Conservation (phyloP, 768 basidiomycete genomes). For the Suillus placidus region DNA sequence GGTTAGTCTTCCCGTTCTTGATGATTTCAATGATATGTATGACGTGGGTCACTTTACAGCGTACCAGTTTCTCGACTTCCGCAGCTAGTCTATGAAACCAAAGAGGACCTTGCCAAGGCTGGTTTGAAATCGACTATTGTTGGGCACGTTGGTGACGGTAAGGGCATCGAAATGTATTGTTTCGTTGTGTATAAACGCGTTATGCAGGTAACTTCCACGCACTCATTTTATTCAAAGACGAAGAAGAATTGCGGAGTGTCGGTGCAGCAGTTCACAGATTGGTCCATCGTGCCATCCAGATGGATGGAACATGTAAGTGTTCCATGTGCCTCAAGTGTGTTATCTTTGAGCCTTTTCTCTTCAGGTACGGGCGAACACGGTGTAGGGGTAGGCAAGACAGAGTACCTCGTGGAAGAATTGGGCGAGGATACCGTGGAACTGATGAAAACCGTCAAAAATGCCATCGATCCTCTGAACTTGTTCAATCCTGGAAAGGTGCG, state of each 20-base stretch:
- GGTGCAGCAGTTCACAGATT: conserved; percentile 69
- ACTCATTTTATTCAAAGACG: conserved; percentile 58
- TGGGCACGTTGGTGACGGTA: conserved; percentile 81
- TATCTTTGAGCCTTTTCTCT: conserved; percentile 11
- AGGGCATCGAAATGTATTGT: conserved; percentile 35
- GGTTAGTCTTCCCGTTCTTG: conserved; percentile 45
- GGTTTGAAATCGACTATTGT: conserved; percentile 71
- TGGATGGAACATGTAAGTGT: conserved; percentile 76
- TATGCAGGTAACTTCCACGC: conserved; percentile 47
- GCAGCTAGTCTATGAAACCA: conserved; percentile 74
- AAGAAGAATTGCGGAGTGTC: conserved; percentile 58
- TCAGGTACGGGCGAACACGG: conserved; percentile 87
- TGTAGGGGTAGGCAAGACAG: conserved; percentile 83
- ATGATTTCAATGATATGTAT: not conserved
- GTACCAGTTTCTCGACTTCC: conserved; percentile 74
- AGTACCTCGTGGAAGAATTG: conserved; percentile 82
- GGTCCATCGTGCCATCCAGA: conserved; percentile 66
- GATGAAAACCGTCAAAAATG: conserved; percentile 83
- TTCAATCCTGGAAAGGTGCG: conserved; percentile 83
- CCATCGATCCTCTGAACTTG: conserved; percentile 78
- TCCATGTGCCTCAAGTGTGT: not conserved
- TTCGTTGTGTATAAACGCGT: not conserved
- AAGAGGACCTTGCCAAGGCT: conserved; percentile 67
- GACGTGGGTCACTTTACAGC: conserved; percentile 31
- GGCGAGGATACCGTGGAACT: conserved; percentile 80